Evolutionary conservation across 805 yeast genomes (phyloP).

Genomic region (Myxozyma kluyveri): DNA sequence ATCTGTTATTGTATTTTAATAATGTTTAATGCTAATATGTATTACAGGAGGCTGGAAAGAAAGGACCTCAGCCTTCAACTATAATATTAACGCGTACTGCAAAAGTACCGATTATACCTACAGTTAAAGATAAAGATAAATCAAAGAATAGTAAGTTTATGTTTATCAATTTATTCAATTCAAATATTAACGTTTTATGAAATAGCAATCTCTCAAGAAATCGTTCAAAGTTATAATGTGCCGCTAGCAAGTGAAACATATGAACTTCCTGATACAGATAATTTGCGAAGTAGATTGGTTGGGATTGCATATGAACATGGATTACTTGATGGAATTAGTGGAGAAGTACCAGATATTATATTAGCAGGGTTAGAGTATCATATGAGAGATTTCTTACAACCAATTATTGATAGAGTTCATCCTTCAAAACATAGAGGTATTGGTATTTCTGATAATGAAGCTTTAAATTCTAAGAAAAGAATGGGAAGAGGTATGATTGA

Average conservation of each 20-base stretch:
- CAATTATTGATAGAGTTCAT: slow-evolving; percentile 68
- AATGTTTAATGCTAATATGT: not conserved
- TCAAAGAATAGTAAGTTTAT: slow-evolving; percentile 22
- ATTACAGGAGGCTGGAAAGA: slow-evolving; percentile 68
- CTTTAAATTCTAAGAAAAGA: not conserved
- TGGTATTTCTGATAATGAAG: not conserved
- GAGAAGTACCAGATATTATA: slow-evolving; percentile 74
- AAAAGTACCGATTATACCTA: slow-evolving; percentile 80
- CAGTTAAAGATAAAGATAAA: slow-evolving; percentile 44
- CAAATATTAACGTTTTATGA: not conserved
- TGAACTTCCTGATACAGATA: slow-evolving; percentile 78
- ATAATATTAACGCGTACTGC: slow-evolving; percentile 45
- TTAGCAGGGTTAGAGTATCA: slow-evolving; percentile 80
- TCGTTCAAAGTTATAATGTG: slow-evolving; percentile 77
- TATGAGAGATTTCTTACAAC: slow-evolving; percentile 68
- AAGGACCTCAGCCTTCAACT: slow-evolving; percentile 46
- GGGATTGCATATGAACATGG: slow-evolving; percentile 91
- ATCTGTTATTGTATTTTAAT: not conserved
- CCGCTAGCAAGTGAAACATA: slow-evolving; percentile 74
- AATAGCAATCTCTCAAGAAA: slow-evolving; percentile 81
- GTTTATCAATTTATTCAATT: not conserved
- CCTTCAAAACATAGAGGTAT: slow-evolving; percentile 47
- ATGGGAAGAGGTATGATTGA: not conserved
- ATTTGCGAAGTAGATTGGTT: slow-evolving; percentile 62
- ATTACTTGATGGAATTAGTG: slow-evolving; percentile 71